A percentile compares a stretch with the other conserved stretches of the same genome.
Conservation (phyloP, 2,329 filamentous ascomycete genomes). For the Epichloe aotearoae region DNA sequence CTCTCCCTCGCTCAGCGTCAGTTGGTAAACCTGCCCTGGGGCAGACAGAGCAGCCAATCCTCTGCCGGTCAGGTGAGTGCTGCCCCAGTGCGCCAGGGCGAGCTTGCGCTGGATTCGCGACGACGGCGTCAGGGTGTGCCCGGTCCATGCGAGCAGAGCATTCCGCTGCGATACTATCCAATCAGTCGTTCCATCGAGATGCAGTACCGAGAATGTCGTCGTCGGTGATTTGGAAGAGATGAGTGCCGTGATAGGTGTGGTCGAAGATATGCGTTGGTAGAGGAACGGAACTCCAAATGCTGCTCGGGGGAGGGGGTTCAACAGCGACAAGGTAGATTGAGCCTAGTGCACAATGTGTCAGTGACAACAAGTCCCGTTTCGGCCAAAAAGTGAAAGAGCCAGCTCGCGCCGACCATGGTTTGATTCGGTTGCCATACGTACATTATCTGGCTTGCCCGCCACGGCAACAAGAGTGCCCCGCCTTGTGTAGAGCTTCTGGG, state of each 20-base stretch:
- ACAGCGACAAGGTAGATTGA: constrained; percentile 75
- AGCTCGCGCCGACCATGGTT: not conserved
- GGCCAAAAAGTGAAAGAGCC: not conserved
- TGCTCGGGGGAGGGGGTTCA: constrained; percentile 63
- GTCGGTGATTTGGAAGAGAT: constrained; percentile 78
- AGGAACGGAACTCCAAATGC: constrained; percentile 82
- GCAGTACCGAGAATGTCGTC: constrained; percentile 76
- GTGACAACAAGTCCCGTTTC: not conserved
- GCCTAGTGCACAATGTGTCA: constrained; percentile 37
- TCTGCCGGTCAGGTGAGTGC: constrained; percentile 73
- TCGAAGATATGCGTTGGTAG: constrained; percentile 82
- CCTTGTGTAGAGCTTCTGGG: constrained; percentile 84
- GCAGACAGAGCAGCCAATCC: constrained; percentile 76
- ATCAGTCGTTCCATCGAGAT: constrained; percentile 85
- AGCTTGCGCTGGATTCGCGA: constrained; percentile 64
- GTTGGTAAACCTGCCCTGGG: constrained; percentile 78
- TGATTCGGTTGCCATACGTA: constrained; percentile 44
- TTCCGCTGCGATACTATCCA: constrained; percentile 87
- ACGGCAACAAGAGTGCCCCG: constrained; percentile 83
- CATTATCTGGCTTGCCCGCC: constrained; percentile 82
- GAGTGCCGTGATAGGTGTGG: constrained; percentile 74
- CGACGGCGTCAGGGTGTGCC: constrained; percentile 65
- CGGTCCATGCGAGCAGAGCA: constrained; percentile 91
- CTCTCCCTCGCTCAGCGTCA: constrained; percentile 69
- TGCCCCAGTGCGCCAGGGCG: constrained; percentile 81